Base-by-base conservation (phyloP, 2,329 filamentous ascomycete species). In the Hypocrella siamensis region DNA sequence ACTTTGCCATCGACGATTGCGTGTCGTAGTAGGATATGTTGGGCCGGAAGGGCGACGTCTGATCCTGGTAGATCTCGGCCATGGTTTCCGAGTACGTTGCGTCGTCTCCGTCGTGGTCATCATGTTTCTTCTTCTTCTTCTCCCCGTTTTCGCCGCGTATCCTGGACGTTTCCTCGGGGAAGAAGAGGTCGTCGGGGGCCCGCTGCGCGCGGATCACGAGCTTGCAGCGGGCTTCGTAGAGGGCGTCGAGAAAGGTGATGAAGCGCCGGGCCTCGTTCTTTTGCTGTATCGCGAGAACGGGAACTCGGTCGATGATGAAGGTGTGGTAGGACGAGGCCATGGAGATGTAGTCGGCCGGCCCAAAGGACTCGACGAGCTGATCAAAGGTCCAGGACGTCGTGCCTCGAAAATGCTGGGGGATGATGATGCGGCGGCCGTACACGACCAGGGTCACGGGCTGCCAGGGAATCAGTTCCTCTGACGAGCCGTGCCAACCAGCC, bases 191-290 rank as follows among this genome's bases (percentile, higher is more conserved):
- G 40, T 88, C 82, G 0, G 80, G 80, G 0, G 70, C 71, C 3
- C 67, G 70, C 26, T 64, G 65, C 2, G 80, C 81, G 15, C 71
- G 64, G 32, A 88, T 63, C 27, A 83, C 53, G 8, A 88, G 65
- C 42, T 82, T 82, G 51, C 81, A 86, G 6, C 75, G 68, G n/a
- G 79, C 76, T 56, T 88, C 81, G 52, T 88, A 88, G 1, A 84
- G 60, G 0, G 81, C 81, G 46, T 90, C 81, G 2, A 88, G 65
- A 2, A 90, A 62, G 0, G 79, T 86, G 46, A 88, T 88, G 47
- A 90, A 75, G 9, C 82, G 67, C 4, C 81, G 64, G 1, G 82
- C 82, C 55, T 88, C 81, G 48, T 86, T 88, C 53, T 85, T 88
- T 49, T 76, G 74, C 2, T 71, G 54, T 2, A 76, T 51, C 0